These are phyloP conservation scores for Aspergillus sp. DNA, from an alignment of 2,329 filamentous ascomycete species.

Conservation along the genomic window DNA sequence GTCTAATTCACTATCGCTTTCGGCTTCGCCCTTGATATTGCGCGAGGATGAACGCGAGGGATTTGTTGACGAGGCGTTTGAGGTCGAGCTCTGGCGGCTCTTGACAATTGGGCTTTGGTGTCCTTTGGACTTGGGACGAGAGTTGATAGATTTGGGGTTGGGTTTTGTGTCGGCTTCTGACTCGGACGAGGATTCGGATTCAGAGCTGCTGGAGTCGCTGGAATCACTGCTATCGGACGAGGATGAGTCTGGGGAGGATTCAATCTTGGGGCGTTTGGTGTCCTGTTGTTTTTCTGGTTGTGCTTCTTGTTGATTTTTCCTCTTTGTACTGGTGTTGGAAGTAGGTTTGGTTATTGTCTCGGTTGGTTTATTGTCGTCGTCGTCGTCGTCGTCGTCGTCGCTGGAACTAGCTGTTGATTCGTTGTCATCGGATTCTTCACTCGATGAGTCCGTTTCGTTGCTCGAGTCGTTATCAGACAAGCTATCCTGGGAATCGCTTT, in stretches of 20 bases:
- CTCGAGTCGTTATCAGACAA: neutral
- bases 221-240: neutral
- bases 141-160: neutral
- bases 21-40: neutral
- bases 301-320: neutral
- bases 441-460: neutral
- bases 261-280: neutral
- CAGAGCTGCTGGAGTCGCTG: no score
- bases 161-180: neutral
- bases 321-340: neutral
- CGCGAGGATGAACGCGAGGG: no score
- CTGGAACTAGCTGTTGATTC: neutral
- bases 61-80: no score
- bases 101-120: no score
- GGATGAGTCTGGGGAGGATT: neutral
- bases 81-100: no score
- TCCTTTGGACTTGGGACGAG: no score
- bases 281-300: neutral
- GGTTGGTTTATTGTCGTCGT: neutral
- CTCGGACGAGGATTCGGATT: conserved; percentile 1
- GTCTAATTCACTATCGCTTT: conserved; percentile 1
- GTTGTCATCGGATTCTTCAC: neutral
- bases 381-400: neutral
- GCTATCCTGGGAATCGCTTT: neutral
- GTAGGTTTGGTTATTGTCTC: neutral